Percentiles rank a stretch among this genome's conserved stretches.
Conservation (phyloP, 768 basidiomycete species). For the Pholiota microspora region DNA sequence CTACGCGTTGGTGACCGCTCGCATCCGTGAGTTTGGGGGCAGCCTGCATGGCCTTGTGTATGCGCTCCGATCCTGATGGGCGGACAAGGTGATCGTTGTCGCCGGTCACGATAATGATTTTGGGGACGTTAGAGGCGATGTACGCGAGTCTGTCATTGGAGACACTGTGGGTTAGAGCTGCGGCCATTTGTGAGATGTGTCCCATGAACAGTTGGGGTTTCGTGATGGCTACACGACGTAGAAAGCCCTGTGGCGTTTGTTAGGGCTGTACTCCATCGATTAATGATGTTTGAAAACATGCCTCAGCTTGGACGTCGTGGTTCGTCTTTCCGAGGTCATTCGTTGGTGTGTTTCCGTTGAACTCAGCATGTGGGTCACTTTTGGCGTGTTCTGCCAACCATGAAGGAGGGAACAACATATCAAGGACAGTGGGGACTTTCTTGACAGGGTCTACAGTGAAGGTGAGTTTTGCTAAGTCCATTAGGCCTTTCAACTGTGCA, state of each 20-base stretch:
- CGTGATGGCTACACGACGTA: conserved; percentile 46
- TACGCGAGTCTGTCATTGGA: conserved; percentile 40
- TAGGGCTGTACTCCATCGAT: not conserved
- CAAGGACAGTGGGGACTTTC: conserved; percentile 49
- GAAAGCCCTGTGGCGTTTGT: conserved; percentile 35
- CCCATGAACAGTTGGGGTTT: conserved; percentile 61
- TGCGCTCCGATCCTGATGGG: conserved; percentile 44
- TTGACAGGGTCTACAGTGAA: conserved; percentile 44
- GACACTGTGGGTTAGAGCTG: conserved; percentile 64
- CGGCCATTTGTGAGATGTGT: conserved; percentile 69
- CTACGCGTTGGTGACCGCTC: conserved; percentile 17
- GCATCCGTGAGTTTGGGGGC: conserved; percentile 17
- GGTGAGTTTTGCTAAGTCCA: conserved; percentile 31
- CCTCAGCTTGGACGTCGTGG: conserved; percentile 55
- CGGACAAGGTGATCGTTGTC: conserved; percentile 61
- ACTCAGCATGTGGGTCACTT: conserved; percentile 39
- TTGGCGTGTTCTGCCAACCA: conserved; percentile 61
- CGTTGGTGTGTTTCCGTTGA: conserved; percentile 17
- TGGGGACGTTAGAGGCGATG: conserved; percentile 58
- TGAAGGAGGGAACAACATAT: conserved; percentile 56
- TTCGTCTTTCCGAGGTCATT: conserved; percentile 55
- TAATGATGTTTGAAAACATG: conserved; percentile 22
- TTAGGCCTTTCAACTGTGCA: conserved; percentile 38
- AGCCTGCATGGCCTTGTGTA: conserved; percentile 63
- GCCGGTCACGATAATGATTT: conserved; percentile 67